Conservation (phyloP, 441 rosid genomes). For the Hypseocharis bilobata region DNA sequence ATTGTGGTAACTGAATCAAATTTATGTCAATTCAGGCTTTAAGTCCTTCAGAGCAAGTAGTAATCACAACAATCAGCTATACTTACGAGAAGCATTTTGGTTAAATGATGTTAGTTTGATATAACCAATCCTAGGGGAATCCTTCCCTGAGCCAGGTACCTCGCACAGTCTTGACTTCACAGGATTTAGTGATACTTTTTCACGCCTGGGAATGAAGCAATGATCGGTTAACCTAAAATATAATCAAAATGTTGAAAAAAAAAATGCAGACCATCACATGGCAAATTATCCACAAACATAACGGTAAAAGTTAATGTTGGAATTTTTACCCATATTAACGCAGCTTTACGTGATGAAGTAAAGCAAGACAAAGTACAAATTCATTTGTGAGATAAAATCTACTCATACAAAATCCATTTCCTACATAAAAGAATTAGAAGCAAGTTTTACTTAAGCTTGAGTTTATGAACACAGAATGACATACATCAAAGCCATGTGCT, state of each 20-base stretch:
- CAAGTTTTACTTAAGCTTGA: conserved; percentile 9
- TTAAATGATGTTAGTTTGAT: conserved; percentile 76
- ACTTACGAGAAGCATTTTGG: conserved; percentile 78
- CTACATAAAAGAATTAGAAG: background rate
- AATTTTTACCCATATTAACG: background rate
- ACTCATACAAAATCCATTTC: too few relatives aligned
- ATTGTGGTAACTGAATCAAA: background rate
- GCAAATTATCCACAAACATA: background rate
- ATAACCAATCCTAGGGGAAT: conserved; percentile 68
- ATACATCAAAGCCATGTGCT: conserved; percentile 60
- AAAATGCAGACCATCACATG: background rate
- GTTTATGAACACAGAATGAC: conserved; percentile 7
- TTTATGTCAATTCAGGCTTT: background rate
- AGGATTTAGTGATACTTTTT: conserved; percentile 69
- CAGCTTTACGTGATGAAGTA: background rate
- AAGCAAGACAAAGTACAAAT: background rate
- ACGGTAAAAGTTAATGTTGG: background rate
- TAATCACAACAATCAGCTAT: conserved; percentile 2
- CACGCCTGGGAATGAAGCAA: conserved; percentile 48
- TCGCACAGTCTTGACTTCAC: conserved; percentile 79
- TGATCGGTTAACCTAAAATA: conserved; percentile 10
- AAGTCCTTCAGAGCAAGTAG: background rate
- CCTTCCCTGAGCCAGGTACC: conserved; percentile 58
- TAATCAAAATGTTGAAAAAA: background rate
- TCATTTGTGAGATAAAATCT: too few relatives aligned